A percentile compares a stretch with the other conserved stretches of the same genome.
Evolutionary conservation across 371 early-diverging fungal genomes (phyloP).

Genomic region (Encephalitozoon cuniculi): DNA sequence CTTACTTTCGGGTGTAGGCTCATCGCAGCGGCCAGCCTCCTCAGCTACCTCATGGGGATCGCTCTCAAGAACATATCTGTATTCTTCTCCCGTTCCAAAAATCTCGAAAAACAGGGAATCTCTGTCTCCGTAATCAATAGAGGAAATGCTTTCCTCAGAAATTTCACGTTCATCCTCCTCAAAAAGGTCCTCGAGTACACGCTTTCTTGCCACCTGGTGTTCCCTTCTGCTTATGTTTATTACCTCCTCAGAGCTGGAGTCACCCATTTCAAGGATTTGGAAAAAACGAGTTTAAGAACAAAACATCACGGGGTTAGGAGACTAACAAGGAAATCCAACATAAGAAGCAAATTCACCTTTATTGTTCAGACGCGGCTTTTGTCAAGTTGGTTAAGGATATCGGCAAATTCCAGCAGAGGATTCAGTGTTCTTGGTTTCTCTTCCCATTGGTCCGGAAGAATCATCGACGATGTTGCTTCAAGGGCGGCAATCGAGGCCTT

Average conservation of each 20-base stretch:
- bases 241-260: slow-evolving; percentile 27
- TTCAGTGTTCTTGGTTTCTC: slow-evolving; percentile 61
- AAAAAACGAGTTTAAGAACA: neutral
- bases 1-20: neutral
- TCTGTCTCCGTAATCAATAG: neutral
- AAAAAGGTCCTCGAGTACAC: slow-evolving; percentile 15
- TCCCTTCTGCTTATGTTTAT: slow-evolving; percentile 12
- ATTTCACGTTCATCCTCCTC: neutral
- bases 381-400: slow-evolving; percentile 39
- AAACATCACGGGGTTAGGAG: neutral
- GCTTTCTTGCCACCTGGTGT: neutral
- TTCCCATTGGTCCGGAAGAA: slow-evolving; percentile 88
- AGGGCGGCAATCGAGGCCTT: slow-evolving; percentile 96
- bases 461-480: slow-evolving; percentile 86
- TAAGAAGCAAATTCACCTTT: neutral
- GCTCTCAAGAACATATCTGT: slow-evolving; percentile 40
- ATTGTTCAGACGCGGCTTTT: slow-evolving; percentile 32
- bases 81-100: slow-evolving; percentile 51
- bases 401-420: slow-evolving; percentile 53
- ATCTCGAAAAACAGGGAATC: slow-evolving; percentile 43
- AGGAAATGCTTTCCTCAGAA: neutral
- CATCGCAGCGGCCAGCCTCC: neutral
- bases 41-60: neutral
- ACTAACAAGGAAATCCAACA: neutral
- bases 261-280: slow-evolving; percentile 11